Evolutionary conservation across 768 basidiomycete species (phyloP).

Genomic region (Psilocybe azurescens): DNA sequence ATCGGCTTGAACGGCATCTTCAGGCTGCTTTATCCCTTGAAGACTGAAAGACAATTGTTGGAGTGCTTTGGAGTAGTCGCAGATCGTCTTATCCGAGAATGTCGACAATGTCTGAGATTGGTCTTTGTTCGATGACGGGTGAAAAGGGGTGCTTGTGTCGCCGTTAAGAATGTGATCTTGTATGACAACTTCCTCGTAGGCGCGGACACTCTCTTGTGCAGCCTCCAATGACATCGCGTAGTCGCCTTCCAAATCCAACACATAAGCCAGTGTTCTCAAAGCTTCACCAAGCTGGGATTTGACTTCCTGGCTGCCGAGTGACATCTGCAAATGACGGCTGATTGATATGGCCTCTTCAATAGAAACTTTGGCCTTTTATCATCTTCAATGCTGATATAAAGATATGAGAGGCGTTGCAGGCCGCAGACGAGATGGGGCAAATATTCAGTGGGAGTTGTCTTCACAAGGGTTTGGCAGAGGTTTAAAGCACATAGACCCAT

Average conservation of each 20-base stretch:
- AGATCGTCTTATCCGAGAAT: neutral
- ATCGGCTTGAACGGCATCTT: constrained; percentile 9
- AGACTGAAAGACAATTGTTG: constrained; percentile 15
- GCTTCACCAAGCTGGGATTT: constrained; percentile 12
- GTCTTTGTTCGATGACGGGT: too few species aligned
- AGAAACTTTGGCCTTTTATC: constrained; percentile 9
- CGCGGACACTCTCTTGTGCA: constrained; percentile 5
- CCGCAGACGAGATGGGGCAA: constrained; percentile 14
- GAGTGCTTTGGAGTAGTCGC: constrained; percentile 15
- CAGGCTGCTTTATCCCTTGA: constrained; percentile 1
- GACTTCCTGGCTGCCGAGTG: constrained; percentile 1
- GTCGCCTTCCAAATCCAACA: constrained; percentile 6
- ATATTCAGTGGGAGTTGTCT: constrained; percentile 11
- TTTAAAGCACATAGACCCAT: constrained; percentile 21
- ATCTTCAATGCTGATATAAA: constrained; percentile 9
- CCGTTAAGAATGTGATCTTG: neutral
- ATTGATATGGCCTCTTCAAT: constrained; percentile 12
- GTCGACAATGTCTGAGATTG: neutral
- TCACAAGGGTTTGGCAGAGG: constrained; percentile 17
- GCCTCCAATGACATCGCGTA: constrained; percentile 4
- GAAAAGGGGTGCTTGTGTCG: neutral
- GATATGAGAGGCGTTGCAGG: constrained; percentile 10
- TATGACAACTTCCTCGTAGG: neutral
- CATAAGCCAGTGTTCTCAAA: constrained; percentile 9
- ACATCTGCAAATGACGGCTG: constrained; percentile 7